A percentile compares a stretch with the other conserved stretches of the same genome.
phyloP scores from a whole-genome alignment of 2,329 filamentous ascomycete species.

The Sclerotinia sclerotiorum region DNA sequence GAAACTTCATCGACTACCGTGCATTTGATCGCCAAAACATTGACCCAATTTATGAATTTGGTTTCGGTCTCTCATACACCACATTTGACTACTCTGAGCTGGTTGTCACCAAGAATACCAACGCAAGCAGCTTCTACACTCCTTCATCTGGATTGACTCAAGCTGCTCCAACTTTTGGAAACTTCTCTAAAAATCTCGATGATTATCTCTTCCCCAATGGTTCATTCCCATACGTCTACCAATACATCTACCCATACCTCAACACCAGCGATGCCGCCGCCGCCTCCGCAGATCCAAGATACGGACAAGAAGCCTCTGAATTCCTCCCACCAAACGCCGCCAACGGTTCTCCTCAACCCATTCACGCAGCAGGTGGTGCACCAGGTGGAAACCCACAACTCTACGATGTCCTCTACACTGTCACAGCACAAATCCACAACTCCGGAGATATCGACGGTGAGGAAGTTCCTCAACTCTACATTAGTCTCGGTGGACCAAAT shows the following conservation, averaged over 20 bases:
- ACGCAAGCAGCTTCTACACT: slow-evolving; percentile 33
- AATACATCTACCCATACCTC: slow-evolving; percentile 58
- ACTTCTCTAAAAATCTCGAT: slow-evolving; percentile 58
- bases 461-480: slow-evolving; percentile 64
- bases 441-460: slow-evolving; percentile 53
- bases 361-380: slow-evolving; percentile 49
- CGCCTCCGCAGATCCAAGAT: slow-evolving; percentile 49
- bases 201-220: slow-evolving; percentile 69
- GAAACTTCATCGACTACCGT: slow-evolving; percentile 79
- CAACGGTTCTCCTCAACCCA: slow-evolving; percentile 49
- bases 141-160: slow-evolving; percentile 62
- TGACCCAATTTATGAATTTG: slow-evolving; percentile 77
- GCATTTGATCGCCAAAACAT: slow-evolving; percentile 65
- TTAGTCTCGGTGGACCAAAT: slow-evolving; percentile 75
- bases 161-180: slow-evolving; percentile 63
- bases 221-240: slow-evolving; percentile 47
- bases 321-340: slow-evolving; percentile 47
- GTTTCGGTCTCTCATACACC: slow-evolving; percentile 77
- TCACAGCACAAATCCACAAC: slow-evolving; percentile 56
- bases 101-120: slow-evolving; percentile 39
- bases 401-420: slow-evolving; percentile 56
- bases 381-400: slow-evolving; percentile 56
- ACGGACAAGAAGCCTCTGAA: slow-evolving; percentile 34
- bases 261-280: slow-evolving; percentile 48
- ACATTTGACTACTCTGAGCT: slow-evolving; percentile 75